Base-by-base conservation (phyloP, 345 rosid genomes). In the Arabis hirsuta region DNA sequence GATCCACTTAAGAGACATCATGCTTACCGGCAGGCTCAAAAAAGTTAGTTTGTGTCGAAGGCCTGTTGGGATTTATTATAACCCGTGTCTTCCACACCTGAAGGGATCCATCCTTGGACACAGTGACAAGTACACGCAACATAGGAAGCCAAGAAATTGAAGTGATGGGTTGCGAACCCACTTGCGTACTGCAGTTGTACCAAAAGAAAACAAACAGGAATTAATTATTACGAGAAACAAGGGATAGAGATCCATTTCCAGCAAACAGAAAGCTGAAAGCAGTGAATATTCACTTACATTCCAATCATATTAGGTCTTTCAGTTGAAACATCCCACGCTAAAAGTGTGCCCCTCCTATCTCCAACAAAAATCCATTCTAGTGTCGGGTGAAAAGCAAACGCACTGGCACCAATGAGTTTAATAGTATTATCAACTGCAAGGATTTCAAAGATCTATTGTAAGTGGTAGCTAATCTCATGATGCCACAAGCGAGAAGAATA, bases 271-370 rank as follows among this genome's bases (percentile, higher is more conserved):
- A 63, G 16, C 52, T 55, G 29, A 46, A 24, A 19, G 32, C 11
- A 41, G 44, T n/a, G 2, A n/a, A 53, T 43, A 53, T 34, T 38
- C 63, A 83, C 90, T 84, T 76, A 91, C 99, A 95, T 95, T 81
- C 97, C 99, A 77, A 95, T 88, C 97, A 91, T 85, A 79, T 58
- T 89, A 38, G 97, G 99, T 69, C 97, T 91, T 80, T 95, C 96
- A 6, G 96, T 90, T 74, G 99, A 95, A 74, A 95, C 92, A 88
- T 95, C 99, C 99, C 99, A 95, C 3, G 97, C 97, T 82, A 95
- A 76, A 78, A 95, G 90, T 38, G 94, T 88, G 62, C 97, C 97
- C 69, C 92, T 85, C 84, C 99, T 88, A 82, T 95, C 97, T 71
- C 99, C 97, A 77, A 95, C 96, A 86, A 95, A 91, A 52, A 95